These are phyloP conservation scores for Penicillium sumatraense DNA, from an alignment of 2,329 filamentous ascomycete species.

Conservation along the genomic window DNA sequence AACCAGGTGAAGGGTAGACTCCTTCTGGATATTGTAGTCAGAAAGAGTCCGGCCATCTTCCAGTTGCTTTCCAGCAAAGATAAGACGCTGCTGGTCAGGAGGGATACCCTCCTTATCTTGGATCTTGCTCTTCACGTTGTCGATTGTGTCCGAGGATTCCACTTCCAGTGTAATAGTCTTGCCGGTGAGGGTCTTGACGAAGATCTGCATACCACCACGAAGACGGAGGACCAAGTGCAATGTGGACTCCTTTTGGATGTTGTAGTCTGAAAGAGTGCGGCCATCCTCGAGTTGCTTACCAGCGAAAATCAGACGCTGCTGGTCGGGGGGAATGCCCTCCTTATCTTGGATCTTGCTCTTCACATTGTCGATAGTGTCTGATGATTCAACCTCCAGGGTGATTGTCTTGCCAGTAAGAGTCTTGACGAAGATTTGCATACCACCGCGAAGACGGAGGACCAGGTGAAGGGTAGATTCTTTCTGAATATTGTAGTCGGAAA, in stretches of 20 bases:
- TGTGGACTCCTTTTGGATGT: slow-evolving; percentile 91
- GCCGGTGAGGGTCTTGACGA: slow-evolving; percentile 80
- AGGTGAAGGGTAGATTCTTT: slow-evolving; percentile 87
- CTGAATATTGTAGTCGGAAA: slow-evolving; percentile 94
- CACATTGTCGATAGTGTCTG: slow-evolving; percentile 92
- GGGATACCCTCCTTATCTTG: slow-evolving; percentile 83
- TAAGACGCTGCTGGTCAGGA: slow-evolving; percentile 71
- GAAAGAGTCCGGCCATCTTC: slow-evolving; percentile 57
- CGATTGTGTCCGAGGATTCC: slow-evolving; percentile 70
- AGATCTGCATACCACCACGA: slow-evolving; percentile 83
- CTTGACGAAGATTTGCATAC: slow-evolving; percentile 66
- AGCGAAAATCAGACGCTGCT: slow-evolving; percentile 91
- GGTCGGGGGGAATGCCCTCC: slow-evolving; percentile 88
- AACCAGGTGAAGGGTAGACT: slow-evolving; percentile 68
- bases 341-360: slow-evolving; percentile 86
- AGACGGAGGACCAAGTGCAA: slow-evolving; percentile 80
- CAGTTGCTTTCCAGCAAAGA: slow-evolving; percentile 71
- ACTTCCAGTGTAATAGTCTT: slow-evolving; percentile 73
- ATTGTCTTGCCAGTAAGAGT: slow-evolving; percentile 83
- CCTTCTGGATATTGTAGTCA: slow-evolving; percentile 64
- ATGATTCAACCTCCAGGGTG: slow-evolving; percentile 86
- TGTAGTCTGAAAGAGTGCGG: slow-evolving; percentile 90
- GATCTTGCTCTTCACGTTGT: slow-evolving; percentile 73
- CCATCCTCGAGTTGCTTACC: slow-evolving; percentile 94
- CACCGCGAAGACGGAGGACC: slow-evolving; percentile 84